Percentiles rank a stretch among this genome's conserved stretches.
Evolutionary conservation across 495 filamentous ascomycete genomes (phyloP).

Genomic region (Hyphodiscus hymeniophilus): DNA sequence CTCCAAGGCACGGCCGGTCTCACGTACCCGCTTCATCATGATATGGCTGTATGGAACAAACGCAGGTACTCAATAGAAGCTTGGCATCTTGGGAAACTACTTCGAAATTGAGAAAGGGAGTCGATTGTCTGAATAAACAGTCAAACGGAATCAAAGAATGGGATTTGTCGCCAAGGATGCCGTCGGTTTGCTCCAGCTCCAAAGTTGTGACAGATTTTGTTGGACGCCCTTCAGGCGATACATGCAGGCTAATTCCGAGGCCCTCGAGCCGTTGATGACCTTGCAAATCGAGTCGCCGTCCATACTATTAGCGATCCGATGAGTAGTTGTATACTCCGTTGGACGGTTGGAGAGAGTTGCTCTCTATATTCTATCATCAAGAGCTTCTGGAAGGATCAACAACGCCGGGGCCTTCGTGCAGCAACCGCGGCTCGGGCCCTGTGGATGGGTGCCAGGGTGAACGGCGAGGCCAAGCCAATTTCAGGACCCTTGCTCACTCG

Average conservation of each 20-base stretch:
- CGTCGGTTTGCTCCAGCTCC: neutral
- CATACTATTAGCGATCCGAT: too few species aligned
- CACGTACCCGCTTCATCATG: neutral
- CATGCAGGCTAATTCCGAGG: too few species aligned
- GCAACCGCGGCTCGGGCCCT: neutral
- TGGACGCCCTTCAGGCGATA: too few species aligned
- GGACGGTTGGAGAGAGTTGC: neutral
- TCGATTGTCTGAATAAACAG: neutral
- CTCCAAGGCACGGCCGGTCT: neutral
- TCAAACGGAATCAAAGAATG: neutral
- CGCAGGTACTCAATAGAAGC: neutral
- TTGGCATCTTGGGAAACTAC: conserved; percentile 8
- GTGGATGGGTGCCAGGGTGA: neutral
- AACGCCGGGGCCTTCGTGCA: neutral
- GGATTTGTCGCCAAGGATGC: neutral
- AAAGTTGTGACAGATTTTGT: too few species aligned
- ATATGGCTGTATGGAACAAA: conserved; percentile 11
- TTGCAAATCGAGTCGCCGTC: too few species aligned
- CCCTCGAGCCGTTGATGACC: too few species aligned
- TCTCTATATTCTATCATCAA: neutral
- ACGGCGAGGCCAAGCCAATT: neutral
- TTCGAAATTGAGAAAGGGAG: neutral
- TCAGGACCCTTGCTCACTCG: conserved; percentile 8
- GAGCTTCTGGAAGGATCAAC: neutral
- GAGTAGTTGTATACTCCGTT: too few species aligned